Percentiles rank a stretch among this genome's conserved stretches.
Evolutionary conservation across 495 filamentous ascomycete genomes (phyloP).

Genomic region (Daldinia grandis): DNA sequence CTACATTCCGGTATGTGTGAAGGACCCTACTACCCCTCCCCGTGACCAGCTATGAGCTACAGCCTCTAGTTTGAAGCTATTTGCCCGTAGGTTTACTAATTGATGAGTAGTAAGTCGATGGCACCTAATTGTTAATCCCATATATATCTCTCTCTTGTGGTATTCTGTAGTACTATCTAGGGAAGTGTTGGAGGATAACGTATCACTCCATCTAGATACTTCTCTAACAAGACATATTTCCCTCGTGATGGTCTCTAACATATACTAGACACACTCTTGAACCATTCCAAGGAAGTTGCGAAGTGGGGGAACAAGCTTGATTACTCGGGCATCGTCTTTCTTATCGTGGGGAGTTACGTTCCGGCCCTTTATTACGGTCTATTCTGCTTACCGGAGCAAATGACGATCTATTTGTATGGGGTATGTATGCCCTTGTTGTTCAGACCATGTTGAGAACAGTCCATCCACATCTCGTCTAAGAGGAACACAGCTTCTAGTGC

Average conservation of each 20-base stretch:
- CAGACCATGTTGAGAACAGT: neutral
- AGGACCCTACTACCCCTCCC: neutral
- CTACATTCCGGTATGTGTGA: conserved; percentile 61
- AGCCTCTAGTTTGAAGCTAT: too few species aligned
- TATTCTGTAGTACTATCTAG: neutral
- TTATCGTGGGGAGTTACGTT: conserved; percentile 89
- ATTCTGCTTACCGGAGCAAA: conserved; percentile 68
- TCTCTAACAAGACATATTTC: too few species aligned
- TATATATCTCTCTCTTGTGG: neutral
- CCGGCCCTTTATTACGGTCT: conserved; percentile 90
- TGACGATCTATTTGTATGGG: conserved; percentile 77
- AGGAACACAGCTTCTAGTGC: neutral
- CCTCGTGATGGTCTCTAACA: conserved; percentile 13
- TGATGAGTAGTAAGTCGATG: conserved; percentile 23
- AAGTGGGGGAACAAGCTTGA: conserved; percentile 72
- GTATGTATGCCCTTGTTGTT: conserved; percentile 52
- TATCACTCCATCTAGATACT: neutral
- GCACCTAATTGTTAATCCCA: neutral
- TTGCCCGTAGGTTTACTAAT: conserved; percentile 18
- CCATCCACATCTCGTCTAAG: neutral
- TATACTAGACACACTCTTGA: conserved; percentile 48
- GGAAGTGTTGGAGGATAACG: neutral
- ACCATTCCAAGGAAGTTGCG: conserved; percentile 53
- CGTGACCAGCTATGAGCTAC: too few species aligned
- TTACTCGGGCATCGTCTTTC: conserved; percentile 87